Base-by-base conservation (phyloP, 805 yeast genomes). In the Kodamaea restingae region DNA sequence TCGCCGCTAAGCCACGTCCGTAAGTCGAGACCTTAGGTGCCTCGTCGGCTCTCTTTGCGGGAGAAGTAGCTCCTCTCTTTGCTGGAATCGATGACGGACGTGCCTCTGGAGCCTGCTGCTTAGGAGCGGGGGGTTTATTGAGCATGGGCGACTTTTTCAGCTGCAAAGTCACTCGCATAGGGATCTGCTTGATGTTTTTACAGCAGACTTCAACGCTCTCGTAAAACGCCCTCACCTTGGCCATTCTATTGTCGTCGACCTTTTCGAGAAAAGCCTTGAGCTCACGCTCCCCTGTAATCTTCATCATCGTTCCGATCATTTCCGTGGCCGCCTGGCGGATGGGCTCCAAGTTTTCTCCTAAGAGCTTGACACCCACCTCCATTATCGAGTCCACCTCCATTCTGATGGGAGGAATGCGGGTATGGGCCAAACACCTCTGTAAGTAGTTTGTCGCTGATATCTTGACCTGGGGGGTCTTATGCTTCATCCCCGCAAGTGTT, bases 391-490 rank as follows among this genome's bases (percentile, higher is more conserved):
- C 84, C 32, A 80, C 54, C 39, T 84, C 88, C 0, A 60, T 46
- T 10, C 65, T 55, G 3, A 62, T 61, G 4, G 95, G 95, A 0
- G 71, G 52, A 0, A 45, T 45, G 11, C 58, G 52, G 0, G 86
- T 70, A 15, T 65, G 62, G 15, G 72, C 68, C 48, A 91, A 65
- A 51, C 90, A 76, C 47, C 85, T 71, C 29, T 73, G 75, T 22
- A 88, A 64, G 50, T 73, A 84, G 46, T 72, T 75, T 7, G 84
- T 71, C n/a, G 84, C 61, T 39, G 88, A 88, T 36, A 82, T 73
- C 52, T 81, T 81, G 20, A 87, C 77, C 52, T 80, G 93, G 0
- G 98, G 97, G 1, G 86, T 84, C 60, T 85, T 88, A 60, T 85
- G 87, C 29, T 67, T 69, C 76, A 84, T 72, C 26, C 76, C 78